Conservation (phyloP, 1,139 yeast species). For the Taphrina pruni region DNA sequence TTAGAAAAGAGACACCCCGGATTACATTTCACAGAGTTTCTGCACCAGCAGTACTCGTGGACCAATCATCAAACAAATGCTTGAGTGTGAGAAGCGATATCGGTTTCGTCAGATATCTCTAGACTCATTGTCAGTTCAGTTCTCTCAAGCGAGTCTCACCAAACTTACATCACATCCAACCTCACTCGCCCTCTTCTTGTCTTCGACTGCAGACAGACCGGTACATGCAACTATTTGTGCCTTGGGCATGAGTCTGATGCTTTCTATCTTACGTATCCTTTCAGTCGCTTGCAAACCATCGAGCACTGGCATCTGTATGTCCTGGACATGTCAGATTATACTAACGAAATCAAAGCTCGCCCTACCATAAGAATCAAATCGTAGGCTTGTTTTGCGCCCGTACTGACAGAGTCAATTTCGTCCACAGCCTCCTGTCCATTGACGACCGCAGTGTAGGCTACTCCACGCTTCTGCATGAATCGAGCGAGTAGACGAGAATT, state of each 20-base stretch:
- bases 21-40: too few relatives aligned
- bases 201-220: constrained; percentile 14
- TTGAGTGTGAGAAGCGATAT: constrained; percentile 10
- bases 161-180: constrained; percentile 21
- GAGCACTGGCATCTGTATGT: constrained; percentile 23
- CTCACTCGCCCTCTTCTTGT: constrained; percentile 7
- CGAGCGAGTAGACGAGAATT: constrained; percentile 14
- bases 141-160: not conserved
- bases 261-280: constrained; percentile 10
- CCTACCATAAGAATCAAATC: constrained; percentile 26
- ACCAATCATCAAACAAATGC: constrained; percentile 13
- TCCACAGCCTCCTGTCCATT: constrained; percentile 21
- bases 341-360: too few relatives aligned
- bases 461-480: constrained; percentile 23
- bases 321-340: not conserved
- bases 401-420: not conserved
- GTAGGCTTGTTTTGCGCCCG: not conserved
- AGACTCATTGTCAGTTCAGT: not conserved
- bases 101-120: constrained; percentile 18
- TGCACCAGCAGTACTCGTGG: not conserved
- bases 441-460: constrained; percentile 13
- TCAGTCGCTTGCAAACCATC: constrained; percentile 22
- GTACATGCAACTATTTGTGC: constrained; percentile 21
- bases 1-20: too few relatives aligned
- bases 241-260: not conserved